phyloP scores from a whole-genome alignment of 2,329 filamentous ascomycete species.

The Scolecobasidium constrictum region DNA sequence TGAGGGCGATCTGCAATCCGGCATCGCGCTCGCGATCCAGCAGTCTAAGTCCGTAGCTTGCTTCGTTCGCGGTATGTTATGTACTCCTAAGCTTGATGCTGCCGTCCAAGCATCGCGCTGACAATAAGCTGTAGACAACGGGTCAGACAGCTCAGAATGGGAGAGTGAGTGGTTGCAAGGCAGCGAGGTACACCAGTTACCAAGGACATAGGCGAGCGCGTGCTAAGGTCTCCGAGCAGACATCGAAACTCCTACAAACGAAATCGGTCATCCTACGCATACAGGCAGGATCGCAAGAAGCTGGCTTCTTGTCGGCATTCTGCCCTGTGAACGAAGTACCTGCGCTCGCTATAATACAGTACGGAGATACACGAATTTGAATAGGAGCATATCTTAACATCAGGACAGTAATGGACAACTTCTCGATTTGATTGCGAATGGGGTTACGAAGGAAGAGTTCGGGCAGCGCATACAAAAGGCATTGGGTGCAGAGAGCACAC shows the following conservation, averaged over 20 bases:
- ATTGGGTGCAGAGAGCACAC: constrained; percentile 19
- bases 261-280: constrained; percentile 63
- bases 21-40: constrained; percentile 64
- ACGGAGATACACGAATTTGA: constrained; percentile 18
- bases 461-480: constrained; percentile 41
- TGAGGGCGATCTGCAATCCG: constrained; percentile 66
- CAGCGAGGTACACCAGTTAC: constrained; percentile 19
- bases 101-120: too few species aligned
- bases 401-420: constrained; percentile 56
- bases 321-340: constrained; percentile 73
- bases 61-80: constrained; percentile 61
- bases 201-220: neutral
- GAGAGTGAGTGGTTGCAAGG: constrained; percentile 53
- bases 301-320: constrained; percentile 69
- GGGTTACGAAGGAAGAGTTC: constrained; percentile 56
- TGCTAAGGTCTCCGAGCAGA: constrained; percentile 16
- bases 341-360: constrained; percentile 68
- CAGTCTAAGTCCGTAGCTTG: constrained; percentile 71
- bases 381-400: constrained; percentile 11
- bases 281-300: constrained; percentile 64
- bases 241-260: constrained; percentile 41
- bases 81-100: neutral
- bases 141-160: constrained; percentile 59
- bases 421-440: constrained; percentile 62
- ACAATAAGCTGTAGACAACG: constrained; percentile 44